Conservation (phyloP, 345 rosid genomes). For the Cardamine occulta region DNA sequence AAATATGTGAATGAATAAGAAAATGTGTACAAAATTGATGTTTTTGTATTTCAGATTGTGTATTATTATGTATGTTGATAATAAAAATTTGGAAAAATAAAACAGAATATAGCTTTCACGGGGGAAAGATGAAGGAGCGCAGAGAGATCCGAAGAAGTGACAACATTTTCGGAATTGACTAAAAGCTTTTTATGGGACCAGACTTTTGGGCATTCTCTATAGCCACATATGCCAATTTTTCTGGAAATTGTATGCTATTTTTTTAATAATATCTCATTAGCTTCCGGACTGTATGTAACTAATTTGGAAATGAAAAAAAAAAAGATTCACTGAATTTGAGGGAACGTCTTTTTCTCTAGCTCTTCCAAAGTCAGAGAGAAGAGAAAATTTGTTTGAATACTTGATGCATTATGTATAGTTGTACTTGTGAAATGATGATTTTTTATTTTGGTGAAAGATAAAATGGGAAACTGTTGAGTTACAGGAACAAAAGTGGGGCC, state of each 20-base stretch:
- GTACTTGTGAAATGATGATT: conserved; percentile 28
- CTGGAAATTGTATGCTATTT: conserved; percentile 31
- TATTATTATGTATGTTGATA: conserved; percentile 1
- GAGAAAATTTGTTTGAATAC: background rate
- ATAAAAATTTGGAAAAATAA: background rate
- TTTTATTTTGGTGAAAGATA: conserved; percentile 21
- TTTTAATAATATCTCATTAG: conserved; percentile 32
- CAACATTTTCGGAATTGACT: conserved; percentile 34
- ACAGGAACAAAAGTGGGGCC: conserved; percentile 34
- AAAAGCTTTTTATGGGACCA: conserved; percentile 41
- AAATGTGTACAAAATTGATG: background rate
- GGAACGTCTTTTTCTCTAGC: background rate
- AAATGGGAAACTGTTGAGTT: conserved; percentile 24
- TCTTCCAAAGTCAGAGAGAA: conserved; percentile 12
- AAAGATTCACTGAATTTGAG: conserved; percentile 30
- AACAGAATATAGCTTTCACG: conserved; percentile 61
- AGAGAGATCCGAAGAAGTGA: conserved; percentile 51
- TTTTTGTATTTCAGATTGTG: background rate
- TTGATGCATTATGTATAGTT: conserved; percentile 34
- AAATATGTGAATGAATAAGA: background rate
- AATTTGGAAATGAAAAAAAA: conserved; percentile 28
- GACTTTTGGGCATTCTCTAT: conserved; percentile 36
- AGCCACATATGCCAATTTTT: conserved; percentile 26
- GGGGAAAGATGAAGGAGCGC: conserved; percentile 58
- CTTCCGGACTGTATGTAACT: conserved; percentile 40